These are phyloP conservation scores for Phytopythium boreale DNA, from an alignment of 352 stramenopile species.

Conservation along the genomic window DNA sequence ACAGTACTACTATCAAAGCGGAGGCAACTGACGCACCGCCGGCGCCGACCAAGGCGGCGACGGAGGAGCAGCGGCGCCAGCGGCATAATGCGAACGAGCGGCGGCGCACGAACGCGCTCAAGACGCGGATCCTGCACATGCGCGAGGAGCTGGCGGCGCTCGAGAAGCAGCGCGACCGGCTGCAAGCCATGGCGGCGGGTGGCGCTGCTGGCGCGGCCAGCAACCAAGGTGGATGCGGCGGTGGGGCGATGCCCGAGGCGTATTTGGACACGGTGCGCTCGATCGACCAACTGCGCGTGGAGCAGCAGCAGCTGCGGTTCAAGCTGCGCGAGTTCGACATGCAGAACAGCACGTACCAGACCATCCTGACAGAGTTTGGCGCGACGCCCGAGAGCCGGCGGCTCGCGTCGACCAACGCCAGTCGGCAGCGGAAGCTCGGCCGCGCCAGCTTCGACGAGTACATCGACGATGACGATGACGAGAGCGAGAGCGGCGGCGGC, in stretches of 20 bases:
- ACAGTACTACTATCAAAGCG: neutral
- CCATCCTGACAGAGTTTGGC: constrained; percentile 39
- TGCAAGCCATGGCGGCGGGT: constrained; percentile 18
- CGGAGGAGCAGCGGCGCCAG: constrained; percentile 38
- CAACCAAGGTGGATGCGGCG: no score
- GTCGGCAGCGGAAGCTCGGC: neutral
- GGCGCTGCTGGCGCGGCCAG: neutral
- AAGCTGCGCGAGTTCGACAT: constrained; percentile 40
- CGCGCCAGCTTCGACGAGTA: neutral
- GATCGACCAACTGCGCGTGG: constrained; percentile 44
- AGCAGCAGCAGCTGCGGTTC: constrained; percentile 31
- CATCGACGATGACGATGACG: neutral
- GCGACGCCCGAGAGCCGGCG: constrained; percentile 7
- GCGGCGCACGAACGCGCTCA: constrained; percentile 49
- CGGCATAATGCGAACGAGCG: constrained; percentile 66
- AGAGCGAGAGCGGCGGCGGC: neutral
- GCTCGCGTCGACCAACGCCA: neutral
- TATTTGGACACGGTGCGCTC: constrained; percentile 33
- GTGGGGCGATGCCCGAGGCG: neutral
- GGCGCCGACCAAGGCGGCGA: constrained; percentile 3
- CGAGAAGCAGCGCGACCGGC: constrained; percentile 34
- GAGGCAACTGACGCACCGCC: neutral
- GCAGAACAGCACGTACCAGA: constrained; percentile 59
- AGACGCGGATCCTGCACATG: constrained; percentile 43
- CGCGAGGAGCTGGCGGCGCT: constrained; percentile 46